A percentile compares a stretch with the other conserved stretches of the same genome.
Evolutionary conservation across 441 rosid species (phyloP).

Genomic region (Raphanus hybrid): DNA sequence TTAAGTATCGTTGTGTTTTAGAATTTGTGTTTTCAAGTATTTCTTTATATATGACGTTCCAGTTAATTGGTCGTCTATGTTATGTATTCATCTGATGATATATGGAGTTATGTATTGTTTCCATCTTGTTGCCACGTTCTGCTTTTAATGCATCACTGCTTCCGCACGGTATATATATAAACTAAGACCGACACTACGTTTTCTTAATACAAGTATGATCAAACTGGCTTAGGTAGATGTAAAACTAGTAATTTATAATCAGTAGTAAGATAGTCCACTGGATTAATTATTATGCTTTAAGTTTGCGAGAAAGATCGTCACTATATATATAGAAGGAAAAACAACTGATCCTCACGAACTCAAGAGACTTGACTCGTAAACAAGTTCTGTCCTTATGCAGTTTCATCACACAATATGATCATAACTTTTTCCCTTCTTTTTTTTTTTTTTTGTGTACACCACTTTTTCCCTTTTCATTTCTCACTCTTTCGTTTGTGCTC

Average conservation of each 20-base stretch:
- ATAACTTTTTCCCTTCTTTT: not conserved
- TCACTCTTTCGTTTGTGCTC: not conserved
- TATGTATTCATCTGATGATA: slow-evolving; percentile 21
- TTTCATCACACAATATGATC: no score
- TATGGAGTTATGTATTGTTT: slow-evolving; percentile 25
- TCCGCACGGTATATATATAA: not conserved
- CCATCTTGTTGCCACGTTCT: slow-evolving; percentile 5
- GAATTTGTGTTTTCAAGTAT: slow-evolving; percentile 27
- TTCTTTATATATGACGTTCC: slow-evolving; percentile 14
- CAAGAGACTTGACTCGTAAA: not conserved
- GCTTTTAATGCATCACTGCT: not conserved
- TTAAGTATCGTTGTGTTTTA: slow-evolving; percentile 7
- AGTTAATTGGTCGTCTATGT: slow-evolving; percentile 27
- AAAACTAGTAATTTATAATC: not conserved
- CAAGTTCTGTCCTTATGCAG: not conserved
- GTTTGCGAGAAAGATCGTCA: not conserved
- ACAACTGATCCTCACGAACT: not conserved
- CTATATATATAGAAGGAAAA: not conserved
- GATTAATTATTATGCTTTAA: not conserved
- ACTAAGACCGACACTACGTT: not conserved
- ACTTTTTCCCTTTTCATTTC: not conserved
- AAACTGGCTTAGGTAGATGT: not conserved
- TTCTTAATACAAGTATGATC: not conserved
- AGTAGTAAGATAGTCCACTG: not conserved
- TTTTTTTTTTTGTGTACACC: no score